These are phyloP conservation scores for Tulasnella sp. DNA, from an alignment of 768 basidiomycete genomes.

Conservation along the genomic window DNA sequence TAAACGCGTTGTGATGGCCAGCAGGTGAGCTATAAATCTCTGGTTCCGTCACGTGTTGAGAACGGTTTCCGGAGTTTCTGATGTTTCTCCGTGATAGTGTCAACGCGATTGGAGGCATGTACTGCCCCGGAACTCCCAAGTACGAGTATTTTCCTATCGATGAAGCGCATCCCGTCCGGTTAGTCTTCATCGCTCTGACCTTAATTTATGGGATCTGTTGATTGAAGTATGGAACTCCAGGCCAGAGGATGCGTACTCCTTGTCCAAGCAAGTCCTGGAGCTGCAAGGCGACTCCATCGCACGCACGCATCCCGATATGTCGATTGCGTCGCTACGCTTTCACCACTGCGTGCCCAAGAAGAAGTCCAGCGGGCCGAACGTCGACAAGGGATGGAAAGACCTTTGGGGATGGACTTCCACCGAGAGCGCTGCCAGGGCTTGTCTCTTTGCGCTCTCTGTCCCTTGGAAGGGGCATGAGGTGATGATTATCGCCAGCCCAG, in stretches of 20 bases:
- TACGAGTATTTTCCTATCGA: constrained; percentile 19
- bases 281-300: constrained; percentile 16
- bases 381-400: constrained; percentile 9
- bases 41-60: neutral
- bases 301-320: constrained; percentile 15
- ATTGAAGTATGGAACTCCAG: neutral
- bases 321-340: constrained; percentile 18
- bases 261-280: constrained; percentile 17
- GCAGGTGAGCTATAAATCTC: too few relatives aligned
- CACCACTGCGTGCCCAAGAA: constrained; percentile 12
- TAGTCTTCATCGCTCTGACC: neutral
- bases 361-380: neutral
- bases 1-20: constrained; percentile 17
- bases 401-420: constrained; percentile 16
- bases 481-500: constrained; percentile 12
- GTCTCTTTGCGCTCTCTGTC: constrained; percentile 15
- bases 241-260: constrained; percentile 18
- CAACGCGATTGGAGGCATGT: constrained; percentile 19
- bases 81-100: constrained; percentile 1
- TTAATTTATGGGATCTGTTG: neutral
- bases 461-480: constrained; percentile 18
- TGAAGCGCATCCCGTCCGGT: constrained; percentile 17
- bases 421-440: constrained; percentile 15
- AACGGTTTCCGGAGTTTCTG: neutral
- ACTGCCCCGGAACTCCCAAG: neutral